phyloP scores from a whole-genome alignment of 495 filamentous ascomycete species.

The Neurospora intermedia region DNA sequence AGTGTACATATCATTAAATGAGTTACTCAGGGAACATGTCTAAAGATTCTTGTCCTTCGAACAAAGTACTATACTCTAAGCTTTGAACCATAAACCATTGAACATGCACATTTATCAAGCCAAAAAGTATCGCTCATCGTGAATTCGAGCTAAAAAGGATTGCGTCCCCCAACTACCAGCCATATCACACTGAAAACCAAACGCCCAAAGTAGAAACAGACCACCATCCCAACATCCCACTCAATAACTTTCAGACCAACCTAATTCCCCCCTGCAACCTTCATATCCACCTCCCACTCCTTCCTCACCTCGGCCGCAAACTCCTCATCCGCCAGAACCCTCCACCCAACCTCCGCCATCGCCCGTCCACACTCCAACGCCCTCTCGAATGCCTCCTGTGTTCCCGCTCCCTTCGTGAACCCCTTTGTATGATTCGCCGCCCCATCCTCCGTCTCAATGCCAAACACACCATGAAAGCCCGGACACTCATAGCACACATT shows the following conservation, averaged over 20 bases:
- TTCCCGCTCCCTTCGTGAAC: slow-evolving; percentile 43
- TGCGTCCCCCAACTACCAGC: background rate
- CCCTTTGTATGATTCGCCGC: slow-evolving; percentile 43
- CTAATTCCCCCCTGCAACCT: slow-evolving; percentile 13
- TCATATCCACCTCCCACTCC: slow-evolving; percentile 33
- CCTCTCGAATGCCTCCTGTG: slow-evolving; percentile 33
- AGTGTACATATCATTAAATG: no score
- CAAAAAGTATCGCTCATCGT: background rate
- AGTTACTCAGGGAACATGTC: no score
- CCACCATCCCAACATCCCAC: background rate
- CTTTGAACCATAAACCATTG: background rate
- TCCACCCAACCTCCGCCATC: slow-evolving; percentile 45
- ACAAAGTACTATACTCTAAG: background rate
- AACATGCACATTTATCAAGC: background rate
- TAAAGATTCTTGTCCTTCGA: background rate
- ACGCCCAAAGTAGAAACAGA: background rate
- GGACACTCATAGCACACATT: slow-evolving; percentile 48
- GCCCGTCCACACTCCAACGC: slow-evolving; percentile 42
- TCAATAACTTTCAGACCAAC: background rate
- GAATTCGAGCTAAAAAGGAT: background rate
- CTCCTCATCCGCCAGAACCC: slow-evolving; percentile 35
- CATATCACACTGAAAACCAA: background rate
- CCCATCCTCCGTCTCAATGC: slow-evolving; percentile 35
- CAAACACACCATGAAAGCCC: slow-evolving; percentile 47
- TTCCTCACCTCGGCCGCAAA: slow-evolving; percentile 29